Evolutionary conservation across 1,284 basidiomycete species (phyloP).

Genomic region (Rhodofomes roseus): DNA sequence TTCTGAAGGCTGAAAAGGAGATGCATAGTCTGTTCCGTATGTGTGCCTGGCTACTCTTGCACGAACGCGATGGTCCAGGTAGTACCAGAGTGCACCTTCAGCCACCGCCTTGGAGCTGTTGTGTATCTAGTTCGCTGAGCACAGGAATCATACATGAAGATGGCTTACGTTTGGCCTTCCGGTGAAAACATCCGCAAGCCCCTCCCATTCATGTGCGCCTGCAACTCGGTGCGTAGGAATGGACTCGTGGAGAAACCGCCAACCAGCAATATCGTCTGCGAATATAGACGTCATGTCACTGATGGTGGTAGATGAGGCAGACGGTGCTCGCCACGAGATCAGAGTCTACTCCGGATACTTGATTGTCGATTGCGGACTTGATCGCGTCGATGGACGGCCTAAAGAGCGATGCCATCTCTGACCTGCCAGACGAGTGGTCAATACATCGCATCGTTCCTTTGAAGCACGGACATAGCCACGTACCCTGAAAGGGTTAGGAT

Average conservation of each 20-base stretch:
- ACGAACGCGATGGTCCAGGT: not conserved
- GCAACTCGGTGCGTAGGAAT: not conserved
- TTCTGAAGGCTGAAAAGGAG: not conserved
- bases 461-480: not conserved
- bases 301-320: too few relatives aligned
- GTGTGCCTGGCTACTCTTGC: not conserved
- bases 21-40: not conserved
- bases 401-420: not conserved
- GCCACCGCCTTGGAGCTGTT: not conserved
- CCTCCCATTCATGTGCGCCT: not conserved
- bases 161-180: not conserved
- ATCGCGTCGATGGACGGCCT: too few relatives aligned
- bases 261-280: not conserved
- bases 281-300: too few relatives aligned
- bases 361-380: too few relatives aligned
- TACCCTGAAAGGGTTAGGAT: conserved; percentile 38
- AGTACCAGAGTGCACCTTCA: not conserved
- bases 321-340: not conserved
- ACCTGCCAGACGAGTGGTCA: conserved; percentile 12
- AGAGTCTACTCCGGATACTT: not conserved
- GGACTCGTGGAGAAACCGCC: not conserved
- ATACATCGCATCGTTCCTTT: not conserved
- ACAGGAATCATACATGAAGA: too few relatives aligned
- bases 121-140: too few relatives aligned
- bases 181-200: not conserved